phyloP scores from a whole-genome alignment of 2,329 filamentous ascomycete genomes.

The Teratosphaeria gauchensis region DNA sequence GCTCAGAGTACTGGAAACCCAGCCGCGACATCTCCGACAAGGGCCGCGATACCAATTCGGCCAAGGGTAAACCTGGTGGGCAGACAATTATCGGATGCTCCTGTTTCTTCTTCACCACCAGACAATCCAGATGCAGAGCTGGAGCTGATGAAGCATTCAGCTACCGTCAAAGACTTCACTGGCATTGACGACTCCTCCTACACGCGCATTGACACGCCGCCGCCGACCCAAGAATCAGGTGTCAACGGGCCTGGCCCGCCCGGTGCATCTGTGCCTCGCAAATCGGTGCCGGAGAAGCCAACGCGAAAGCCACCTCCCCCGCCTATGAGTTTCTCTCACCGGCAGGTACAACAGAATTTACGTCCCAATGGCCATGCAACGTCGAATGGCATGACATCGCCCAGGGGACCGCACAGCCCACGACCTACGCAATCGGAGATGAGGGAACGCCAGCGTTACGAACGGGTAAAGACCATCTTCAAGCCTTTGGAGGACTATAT shows the following conservation, averaged over 20 bases:
- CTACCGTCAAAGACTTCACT: conserved; percentile 15
- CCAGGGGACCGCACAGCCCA: conserved; percentile 17
- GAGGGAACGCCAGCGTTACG: conserved; percentile 21
- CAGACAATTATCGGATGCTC: conserved; percentile 12
- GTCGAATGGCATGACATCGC: conserved; percentile 13
- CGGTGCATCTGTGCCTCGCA: conserved; percentile 9
- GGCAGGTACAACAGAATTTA: conserved; percentile 14
- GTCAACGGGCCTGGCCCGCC: conserved; percentile 5
- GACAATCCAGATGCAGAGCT: conserved; percentile 7
- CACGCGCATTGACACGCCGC: conserved; percentile 15
- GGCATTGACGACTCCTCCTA: conserved; percentile 18
- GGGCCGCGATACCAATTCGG: neutral
- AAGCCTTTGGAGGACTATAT: conserved; percentile 71
- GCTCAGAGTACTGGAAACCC: neutral
- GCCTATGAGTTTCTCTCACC: conserved; percentile 13
- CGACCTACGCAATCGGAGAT: conserved; percentile 16
- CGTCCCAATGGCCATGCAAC: conserved; percentile 8
- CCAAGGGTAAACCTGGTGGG: neutral
- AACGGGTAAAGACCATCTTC: conserved; percentile 54
- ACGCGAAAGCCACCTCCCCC: conserved; percentile 25
- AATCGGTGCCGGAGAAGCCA: conserved; percentile 19
- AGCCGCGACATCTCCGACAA: conserved; percentile 4
- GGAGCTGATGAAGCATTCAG: conserved; percentile 7
- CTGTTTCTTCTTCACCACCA: conserved; percentile 18
- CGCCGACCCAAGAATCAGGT: conserved; percentile 5